Conservation (phyloP, 2,329 filamentous ascomycete genomes). For the Nemania sp. region DNA sequence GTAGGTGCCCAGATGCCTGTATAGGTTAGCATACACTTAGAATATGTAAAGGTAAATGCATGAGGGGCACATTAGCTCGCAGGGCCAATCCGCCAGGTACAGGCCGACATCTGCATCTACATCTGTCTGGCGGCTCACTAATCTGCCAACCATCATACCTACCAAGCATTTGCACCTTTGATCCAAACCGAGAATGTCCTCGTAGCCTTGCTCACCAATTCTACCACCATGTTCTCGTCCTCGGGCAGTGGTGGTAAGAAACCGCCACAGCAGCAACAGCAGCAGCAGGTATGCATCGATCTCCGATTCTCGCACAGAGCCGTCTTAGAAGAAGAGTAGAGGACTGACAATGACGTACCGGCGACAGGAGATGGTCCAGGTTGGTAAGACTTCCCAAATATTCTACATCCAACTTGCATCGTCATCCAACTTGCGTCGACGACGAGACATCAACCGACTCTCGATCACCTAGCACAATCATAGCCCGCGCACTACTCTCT, state of each 20-base stretch:
- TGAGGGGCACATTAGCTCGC: too few relatives aligned
- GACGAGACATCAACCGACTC: conserved; percentile 7
- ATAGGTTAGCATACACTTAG: too few relatives aligned
- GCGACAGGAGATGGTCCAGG: conserved; percentile 91
- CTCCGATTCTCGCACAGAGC: neutral
- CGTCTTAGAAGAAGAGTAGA: neutral
- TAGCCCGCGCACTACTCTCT: neutral
- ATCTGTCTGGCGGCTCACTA: conserved; percentile 3
- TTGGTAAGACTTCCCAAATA: conserved; percentile 65
- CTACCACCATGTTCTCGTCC: conserved; percentile 64
- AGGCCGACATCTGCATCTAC: neutral
- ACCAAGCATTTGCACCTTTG: conserved; percentile 9
- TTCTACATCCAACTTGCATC: neutral
- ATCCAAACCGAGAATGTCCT: conserved; percentile 34
- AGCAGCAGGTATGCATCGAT: conserved; percentile 66
- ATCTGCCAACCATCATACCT: neutral
- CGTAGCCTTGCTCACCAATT: conserved; percentile 29
- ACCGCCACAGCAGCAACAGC: conserved; percentile 67
- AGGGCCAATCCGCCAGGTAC: too few relatives aligned
- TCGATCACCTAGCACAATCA: conserved; percentile 23
- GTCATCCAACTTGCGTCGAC: neutral
- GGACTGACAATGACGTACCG: conserved; percentile 50
- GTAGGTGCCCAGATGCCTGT: too few relatives aligned
- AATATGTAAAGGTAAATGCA: too few relatives aligned
- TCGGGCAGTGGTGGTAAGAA: conserved; percentile 70